Base-by-base conservation (phyloP, 495 filamentous ascomycete species). In the Penicillium odoratum region DNA sequence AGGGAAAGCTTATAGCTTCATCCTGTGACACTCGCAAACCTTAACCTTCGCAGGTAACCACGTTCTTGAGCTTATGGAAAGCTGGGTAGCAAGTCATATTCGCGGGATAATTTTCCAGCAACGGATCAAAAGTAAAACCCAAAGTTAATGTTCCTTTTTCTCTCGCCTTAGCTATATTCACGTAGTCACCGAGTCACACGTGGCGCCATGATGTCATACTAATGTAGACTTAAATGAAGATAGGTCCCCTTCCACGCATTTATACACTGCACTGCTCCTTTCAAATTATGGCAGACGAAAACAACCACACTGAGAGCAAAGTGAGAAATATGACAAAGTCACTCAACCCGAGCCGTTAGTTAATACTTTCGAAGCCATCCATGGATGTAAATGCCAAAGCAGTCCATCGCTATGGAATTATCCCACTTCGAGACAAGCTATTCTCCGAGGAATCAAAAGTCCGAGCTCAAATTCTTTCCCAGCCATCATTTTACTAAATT, bases 141-240 rank as follows among this genome's bases (percentile, higher is more conserved):
- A 10, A 36, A 11, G 33, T 36, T 21, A 21, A 21, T 21, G 21
- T 42, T 54, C 56, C 56, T 55, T 36, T 36, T 13, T 36, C 33
- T 36, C 13, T 36, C 33, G 33, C 33, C 33, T 36, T 36, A 11
- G 10, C 7, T 33, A 10, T 10, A 33, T 33, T 21, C 31, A 10
- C 31, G 10, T 33, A 33, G 13, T 36, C 33, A 36, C 33, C 33
- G 33, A 36, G 33, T 36, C 33, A 36, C 33, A 36, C 33, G 33
- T 36, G 33, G 33, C 33, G 33, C 33, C 33, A 36, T 11, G 33
- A 36, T 36, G 33, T 36, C 33, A 36, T 36, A 36, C 33, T 11
- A 36, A 36, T 9, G 33, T 10, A 36, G 33, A 36, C 33, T 36
- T 36, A 11, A 36, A 36, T 36, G 33, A 36, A 36, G 33, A 36